These are phyloP conservation scores for Clavariopsis aquatica DNA, from an alignment of 495 filamentous ascomycete species.

Conservation along the genomic window DNA sequence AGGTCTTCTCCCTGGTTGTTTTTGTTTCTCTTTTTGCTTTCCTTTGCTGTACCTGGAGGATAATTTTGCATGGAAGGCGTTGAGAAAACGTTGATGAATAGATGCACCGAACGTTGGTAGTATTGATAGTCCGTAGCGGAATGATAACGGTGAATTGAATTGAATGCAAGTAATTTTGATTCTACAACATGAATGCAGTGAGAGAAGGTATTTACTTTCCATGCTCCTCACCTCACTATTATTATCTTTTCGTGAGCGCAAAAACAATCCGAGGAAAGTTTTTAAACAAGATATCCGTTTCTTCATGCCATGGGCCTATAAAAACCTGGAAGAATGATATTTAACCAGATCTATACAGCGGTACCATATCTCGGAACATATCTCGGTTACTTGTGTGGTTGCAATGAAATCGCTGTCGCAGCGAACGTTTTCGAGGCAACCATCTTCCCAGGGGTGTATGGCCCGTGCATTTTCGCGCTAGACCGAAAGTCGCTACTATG, in stretches of 20 bases:
- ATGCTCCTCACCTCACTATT: too few relatives aligned
- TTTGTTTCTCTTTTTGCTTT: background rate
- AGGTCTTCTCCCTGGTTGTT: background rate
- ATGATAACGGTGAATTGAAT: background rate
- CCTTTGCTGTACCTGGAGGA: conserved; percentile 8
- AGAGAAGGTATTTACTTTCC: background rate
- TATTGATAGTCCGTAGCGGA: background rate
- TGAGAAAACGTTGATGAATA: background rate
- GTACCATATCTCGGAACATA: too few relatives aligned
- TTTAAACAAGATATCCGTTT: too few relatives aligned
- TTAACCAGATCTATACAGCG: too few relatives aligned
- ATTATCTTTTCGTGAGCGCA: too few relatives aligned
- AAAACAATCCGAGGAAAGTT: too few relatives aligned
- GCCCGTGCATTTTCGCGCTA: background rate
- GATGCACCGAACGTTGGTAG: background rate
- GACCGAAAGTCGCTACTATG: background rate
- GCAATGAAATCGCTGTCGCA: too few relatives aligned
- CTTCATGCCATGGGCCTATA: too few relatives aligned
- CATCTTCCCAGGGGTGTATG: too few relatives aligned
- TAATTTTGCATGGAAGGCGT: conserved; percentile 5
- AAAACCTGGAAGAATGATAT: too few relatives aligned
- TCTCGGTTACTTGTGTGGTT: too few relatives aligned
- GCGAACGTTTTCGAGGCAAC: too few relatives aligned
- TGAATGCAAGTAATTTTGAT: background rate
- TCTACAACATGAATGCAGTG: background rate